Percentiles rank a stretch among this genome's conserved stretches.
Evolutionary conservation across 1,284 basidiomycete genomes (phyloP).

Genomic region (Wallemia ichthyophaga): DNA sequence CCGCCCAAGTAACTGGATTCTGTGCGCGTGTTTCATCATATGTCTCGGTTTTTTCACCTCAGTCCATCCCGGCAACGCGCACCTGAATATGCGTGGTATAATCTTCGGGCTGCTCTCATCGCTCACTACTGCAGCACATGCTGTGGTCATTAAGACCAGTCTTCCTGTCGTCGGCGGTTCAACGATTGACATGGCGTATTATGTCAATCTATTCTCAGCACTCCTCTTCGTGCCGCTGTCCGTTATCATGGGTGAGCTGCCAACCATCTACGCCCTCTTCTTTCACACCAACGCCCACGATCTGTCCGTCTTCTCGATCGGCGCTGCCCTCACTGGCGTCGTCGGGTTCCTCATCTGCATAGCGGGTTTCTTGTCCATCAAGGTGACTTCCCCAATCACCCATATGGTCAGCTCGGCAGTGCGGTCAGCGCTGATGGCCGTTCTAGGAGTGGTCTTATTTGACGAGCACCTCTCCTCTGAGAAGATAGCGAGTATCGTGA

Average conservation of each 20-base stretch:
- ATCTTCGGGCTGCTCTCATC: constrained; percentile 44
- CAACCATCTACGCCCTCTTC: constrained; percentile 28
- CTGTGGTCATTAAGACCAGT: constrained; percentile 55
- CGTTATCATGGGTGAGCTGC: constrained; percentile 35
- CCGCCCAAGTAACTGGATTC: constrained; percentile 36
- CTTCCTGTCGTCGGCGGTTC: constrained; percentile 42
- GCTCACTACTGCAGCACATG: constrained; percentile 44
- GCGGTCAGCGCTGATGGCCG: constrained; percentile 44
- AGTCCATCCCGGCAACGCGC: constrained; percentile 38
- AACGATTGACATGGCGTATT: constrained; percentile 50
- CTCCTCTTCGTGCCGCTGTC: constrained; percentile 30
- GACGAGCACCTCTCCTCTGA: constrained; percentile 42
- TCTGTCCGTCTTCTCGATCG: constrained; percentile 37
- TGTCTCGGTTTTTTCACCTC: constrained; percentile 58
- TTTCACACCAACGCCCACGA: constrained; percentile 21
- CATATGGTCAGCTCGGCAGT: constrained; percentile 72
- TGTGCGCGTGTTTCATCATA: constrained; percentile 38
- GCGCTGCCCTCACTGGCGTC: constrained; percentile 41
- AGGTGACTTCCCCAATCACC: constrained; percentile 67
- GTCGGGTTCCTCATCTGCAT: constrained; percentile 68
- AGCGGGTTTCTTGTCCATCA: constrained; percentile 60
- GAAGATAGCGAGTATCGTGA: constrained; percentile 40
- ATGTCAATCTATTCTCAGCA: constrained; percentile 44
- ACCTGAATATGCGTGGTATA: constrained; percentile 24
- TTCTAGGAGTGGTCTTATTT: constrained; percentile 44